phyloP scores from a whole-genome alignment of 805 yeast genomes.

The Candida anglica region DNA sequence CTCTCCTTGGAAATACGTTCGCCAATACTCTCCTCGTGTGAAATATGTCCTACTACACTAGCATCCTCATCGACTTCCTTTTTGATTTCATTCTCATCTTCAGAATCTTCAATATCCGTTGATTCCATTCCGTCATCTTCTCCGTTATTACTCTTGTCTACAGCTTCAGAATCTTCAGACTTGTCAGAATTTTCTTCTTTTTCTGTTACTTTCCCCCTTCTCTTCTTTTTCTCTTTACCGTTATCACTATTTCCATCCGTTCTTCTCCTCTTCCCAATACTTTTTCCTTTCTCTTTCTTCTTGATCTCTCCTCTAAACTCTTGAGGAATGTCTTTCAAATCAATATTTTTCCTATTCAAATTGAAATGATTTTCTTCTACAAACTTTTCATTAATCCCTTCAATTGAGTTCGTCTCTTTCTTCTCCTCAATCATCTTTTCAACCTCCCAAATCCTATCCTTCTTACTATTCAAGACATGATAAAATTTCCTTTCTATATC shows the following conservation, averaged over 20 bases:
- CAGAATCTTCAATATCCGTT: slow-evolving; percentile 7
- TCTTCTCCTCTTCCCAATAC: slow-evolving; percentile 6
- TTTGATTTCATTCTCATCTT: slow-evolving; percentile 10
- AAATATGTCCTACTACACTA: no score
- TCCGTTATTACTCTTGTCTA: slow-evolving; percentile 8
- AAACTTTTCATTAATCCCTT: slow-evolving; percentile 13
- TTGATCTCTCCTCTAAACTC: slow-evolving; percentile 12
- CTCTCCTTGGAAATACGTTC: no score
- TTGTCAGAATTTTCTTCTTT: slow-evolving; percentile 5
- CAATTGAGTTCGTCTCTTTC: slow-evolving; percentile 5
- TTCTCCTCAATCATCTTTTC: slow-evolving; percentile 1
- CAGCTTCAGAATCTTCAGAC: slow-evolving; percentile 10
- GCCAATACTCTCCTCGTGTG: no score
- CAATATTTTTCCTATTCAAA: slow-evolving; percentile 11
- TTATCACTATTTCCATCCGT: slow-evolving; percentile 5
- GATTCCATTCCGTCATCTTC: slow-evolving; percentile 8
- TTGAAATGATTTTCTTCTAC: slow-evolving; percentile 11
- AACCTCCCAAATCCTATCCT: slow-evolving; percentile 26
- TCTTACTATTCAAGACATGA: slow-evolving; percentile 24
- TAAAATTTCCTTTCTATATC: slow-evolving; percentile 24
- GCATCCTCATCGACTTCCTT: slow-evolving; percentile 9
- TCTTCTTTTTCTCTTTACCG: slow-evolving; percentile 13
- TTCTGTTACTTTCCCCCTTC: slow-evolving; percentile 9
- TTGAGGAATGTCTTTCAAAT: slow-evolving; percentile 15
- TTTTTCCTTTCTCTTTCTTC: slow-evolving; percentile 7